Conservation (phyloP, 768 basidiomycete species). For the Leccinum disarticulatum region DNA sequence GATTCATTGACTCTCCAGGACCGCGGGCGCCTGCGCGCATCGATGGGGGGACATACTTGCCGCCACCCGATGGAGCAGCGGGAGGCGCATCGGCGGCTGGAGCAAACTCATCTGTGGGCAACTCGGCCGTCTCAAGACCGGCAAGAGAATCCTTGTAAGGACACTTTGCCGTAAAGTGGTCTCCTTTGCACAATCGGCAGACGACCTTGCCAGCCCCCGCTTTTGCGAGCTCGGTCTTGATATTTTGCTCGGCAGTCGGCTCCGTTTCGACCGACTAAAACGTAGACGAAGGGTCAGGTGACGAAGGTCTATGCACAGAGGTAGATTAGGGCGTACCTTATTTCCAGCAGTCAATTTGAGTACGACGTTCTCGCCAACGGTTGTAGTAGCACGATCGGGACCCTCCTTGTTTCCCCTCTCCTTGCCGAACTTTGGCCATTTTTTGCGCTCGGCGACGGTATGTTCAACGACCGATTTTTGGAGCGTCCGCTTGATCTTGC, state of each 20-base stretch:
- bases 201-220: conserved; percentile 84
- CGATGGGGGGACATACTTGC: conserved; percentile 94
- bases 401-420: conserved; percentile 87
- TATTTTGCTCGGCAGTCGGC: conserved; percentile 57
- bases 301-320: background rate
- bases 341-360: conserved; percentile 65
- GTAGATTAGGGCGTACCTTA: conserved; percentile 42
- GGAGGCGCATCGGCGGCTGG: conserved; percentile 33
- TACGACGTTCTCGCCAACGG: conserved; percentile 74
- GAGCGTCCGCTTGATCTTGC: conserved; percentile 80
- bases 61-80: conserved; percentile 51
- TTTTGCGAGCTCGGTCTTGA: conserved; percentile 66
- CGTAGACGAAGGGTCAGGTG: background rate
- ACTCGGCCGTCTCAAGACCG: conserved; percentile 61
- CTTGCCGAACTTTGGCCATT: conserved; percentile 91
- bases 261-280: conserved; percentile 64
- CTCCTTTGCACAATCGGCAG: conserved; percentile 94
- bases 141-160: conserved; percentile 95
- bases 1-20: conserved; percentile 72
- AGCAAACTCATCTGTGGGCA: conserved; percentile 37
- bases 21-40: conserved; percentile 74
- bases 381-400: conserved; percentile 91
- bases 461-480: conserved; percentile 95
- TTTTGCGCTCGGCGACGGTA: conserved; percentile 88
- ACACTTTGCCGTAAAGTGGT: conserved; percentile 97